Evolutionary conservation across 75 land plant genomes (phyloP).

Genomic region (Selaginella moellendorffii): DNA sequence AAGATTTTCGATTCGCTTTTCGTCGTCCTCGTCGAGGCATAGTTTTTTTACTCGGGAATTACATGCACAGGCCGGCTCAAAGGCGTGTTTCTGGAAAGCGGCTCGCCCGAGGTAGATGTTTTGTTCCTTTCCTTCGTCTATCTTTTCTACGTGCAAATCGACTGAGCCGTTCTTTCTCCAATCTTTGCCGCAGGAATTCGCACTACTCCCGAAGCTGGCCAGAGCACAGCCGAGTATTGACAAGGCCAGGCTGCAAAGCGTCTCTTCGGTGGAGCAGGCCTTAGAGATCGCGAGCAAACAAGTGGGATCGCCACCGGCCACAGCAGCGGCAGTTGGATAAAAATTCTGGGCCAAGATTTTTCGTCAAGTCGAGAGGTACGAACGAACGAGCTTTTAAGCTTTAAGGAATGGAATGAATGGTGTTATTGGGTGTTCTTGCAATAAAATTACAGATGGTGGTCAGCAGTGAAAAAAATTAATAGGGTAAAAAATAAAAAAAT

Average conservation of each 20-base stretch:
- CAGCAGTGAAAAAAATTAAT: no score
- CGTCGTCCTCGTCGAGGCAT: no score
- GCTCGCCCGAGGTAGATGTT: conserved; percentile 48
- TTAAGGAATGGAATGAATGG: no score
- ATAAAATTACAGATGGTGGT: no score
- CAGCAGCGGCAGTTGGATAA: not conserved
- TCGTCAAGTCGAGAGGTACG: no score
- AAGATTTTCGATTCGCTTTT: not conserved
- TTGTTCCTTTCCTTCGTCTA: not conserved
- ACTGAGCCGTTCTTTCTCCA: not conserved
- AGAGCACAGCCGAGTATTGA: conserved; percentile 56
- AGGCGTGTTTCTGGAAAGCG: conserved; percentile 74
- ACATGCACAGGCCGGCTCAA: conserved; percentile 59
- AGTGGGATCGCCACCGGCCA: not conserved
- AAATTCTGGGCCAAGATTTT: no score
- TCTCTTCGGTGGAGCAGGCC: conserved; percentile 58
- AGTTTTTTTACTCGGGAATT: no score
- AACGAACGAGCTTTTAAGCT: no score
- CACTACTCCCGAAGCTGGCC: conserved; percentile 50
- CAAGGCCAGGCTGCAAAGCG: conserved; percentile 32
- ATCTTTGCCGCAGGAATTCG: conserved; percentile 39
- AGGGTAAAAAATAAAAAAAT: no score
- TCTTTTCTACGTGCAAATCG: not conserved
- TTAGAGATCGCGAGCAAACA: conserved; percentile 30
- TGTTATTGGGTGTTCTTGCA: no score